Evolutionary conservation across 2,329 filamentous ascomycete genomes (phyloP).

Genomic region (Aschersonia sp.): DNA sequence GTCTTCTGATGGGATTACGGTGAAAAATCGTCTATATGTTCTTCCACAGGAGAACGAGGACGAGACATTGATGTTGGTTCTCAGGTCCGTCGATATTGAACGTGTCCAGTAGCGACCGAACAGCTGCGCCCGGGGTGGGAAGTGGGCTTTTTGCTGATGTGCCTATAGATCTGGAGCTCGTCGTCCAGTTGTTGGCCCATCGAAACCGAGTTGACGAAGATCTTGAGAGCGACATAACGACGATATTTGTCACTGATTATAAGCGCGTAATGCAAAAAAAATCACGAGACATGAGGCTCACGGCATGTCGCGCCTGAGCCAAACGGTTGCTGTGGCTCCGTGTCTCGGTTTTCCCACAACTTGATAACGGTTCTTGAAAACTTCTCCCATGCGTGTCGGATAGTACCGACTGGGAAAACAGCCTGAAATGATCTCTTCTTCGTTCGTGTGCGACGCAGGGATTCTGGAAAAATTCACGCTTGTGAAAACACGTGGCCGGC

Average conservation of each 20-base stretch:
- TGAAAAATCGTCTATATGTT: constrained; percentile 22
- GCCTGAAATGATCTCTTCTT: constrained; percentile 11
- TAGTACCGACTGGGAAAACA: constrained; percentile 10
- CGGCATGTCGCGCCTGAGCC: constrained; percentile 11
- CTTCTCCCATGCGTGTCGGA: constrained; percentile 10
- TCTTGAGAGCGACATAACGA: constrained; percentile 1
- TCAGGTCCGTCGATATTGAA: constrained; percentile 21
- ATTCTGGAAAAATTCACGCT: neutral
- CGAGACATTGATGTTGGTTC: constrained; percentile 19
- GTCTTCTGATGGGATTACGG: constrained; percentile 21
- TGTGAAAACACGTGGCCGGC: neutral
- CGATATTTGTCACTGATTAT: neutral
- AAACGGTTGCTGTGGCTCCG: constrained; percentile 12
- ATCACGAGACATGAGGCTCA: constrained; percentile 1
- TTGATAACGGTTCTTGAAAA: constrained; percentile 10
- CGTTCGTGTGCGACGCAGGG: constrained; percentile 3
- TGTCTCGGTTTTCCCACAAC: constrained; percentile 13
- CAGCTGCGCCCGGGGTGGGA: constrained; percentile 14
- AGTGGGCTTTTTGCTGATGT: neutral
- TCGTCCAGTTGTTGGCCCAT: neutral
- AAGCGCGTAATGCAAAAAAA: no score
- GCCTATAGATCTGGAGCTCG: constrained; percentile 1
- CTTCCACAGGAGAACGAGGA: constrained; percentile 27
- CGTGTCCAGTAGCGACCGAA: constrained; percentile 20
- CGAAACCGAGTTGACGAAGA: neutral